Base-by-base conservation (phyloP, 2,329 filamentous ascomycete species). In the Alternaria alternata region DNA sequence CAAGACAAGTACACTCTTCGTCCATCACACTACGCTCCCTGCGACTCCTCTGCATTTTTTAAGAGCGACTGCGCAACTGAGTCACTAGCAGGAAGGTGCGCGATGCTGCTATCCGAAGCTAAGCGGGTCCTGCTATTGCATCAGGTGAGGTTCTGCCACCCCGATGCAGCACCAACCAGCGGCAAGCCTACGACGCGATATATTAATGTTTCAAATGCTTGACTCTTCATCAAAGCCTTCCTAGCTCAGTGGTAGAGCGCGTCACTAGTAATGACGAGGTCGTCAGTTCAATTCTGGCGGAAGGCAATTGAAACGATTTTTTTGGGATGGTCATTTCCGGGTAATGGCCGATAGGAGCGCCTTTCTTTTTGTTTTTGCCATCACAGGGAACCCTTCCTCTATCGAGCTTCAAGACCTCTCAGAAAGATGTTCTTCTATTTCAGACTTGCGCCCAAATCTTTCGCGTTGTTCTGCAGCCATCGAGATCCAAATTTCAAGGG, bases 251-350 rank as follows among this genome's bases (percentile, higher is more conserved):
- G 69, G 69, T 71, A 71, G 68, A 71, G 69, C 69, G 69, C 68
- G 68, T 71, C 69, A 71, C 69, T 71, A 71, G 69, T 71, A 71
- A 70, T 71, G 69, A 71, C 68, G 68, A 71, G 69, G 68, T 70
- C 69, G 69, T 64, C 67, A 66, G 69, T 71, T 71, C 69, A 68
- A 71, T 71, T 71, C 69, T 65, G 65, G 65, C 59, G 55, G 63
- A 64, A 62, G 65, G 65, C 65, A 67, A 22, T 28, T 7, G 7
- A 42, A 12, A 20, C 20, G 9, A 18, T 59, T 7, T 65, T 65
- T 65, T 60, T 43, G 7, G 26, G 12, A 16, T 24, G 12, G 16
- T 24, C 12, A 16, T 16, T n/a, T 2, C 16, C 7, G 2, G 4
- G 24, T 14, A 11, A 7, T 30, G 11, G 11, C 12, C 28, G n/a